phyloP scores from a whole-genome alignment of 371 early-diverging fungal species.

The Lichtheimia corymbifera region DNA sequence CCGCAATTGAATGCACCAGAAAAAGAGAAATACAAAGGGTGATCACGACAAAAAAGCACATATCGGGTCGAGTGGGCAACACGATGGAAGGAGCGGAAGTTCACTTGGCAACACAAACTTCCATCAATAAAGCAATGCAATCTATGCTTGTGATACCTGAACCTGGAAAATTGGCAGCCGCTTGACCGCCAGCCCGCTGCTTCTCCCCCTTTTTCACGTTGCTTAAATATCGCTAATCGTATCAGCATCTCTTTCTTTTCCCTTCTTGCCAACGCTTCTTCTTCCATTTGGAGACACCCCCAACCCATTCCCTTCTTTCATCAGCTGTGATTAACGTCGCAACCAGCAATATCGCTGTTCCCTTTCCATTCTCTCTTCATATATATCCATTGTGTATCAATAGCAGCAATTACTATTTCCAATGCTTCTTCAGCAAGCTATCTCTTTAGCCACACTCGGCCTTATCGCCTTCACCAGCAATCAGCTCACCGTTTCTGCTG shows the following conservation, averaged over 20 bases:
- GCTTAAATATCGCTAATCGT: too few species aligned
- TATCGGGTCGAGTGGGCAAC: conserved; percentile 11
- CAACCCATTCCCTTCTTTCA: conserved; percentile 20
- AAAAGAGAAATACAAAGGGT: too few species aligned
- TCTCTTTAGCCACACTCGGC: conserved; percentile 23
- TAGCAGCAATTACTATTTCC: conserved; percentile 3
- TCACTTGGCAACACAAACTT: conserved; percentile 16
- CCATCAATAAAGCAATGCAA: conserved; percentile 23
- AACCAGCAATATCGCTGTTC: conserved; percentile 6
- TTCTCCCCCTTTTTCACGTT: conserved; percentile 5
- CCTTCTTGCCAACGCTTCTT: conserved; percentile 9
- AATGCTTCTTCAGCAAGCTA: conserved; percentile 16
- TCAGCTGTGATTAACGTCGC: not conserved
- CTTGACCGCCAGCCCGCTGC: conserved; percentile 2
- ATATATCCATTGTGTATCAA: conserved; percentile 10
- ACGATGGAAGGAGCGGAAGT: conserved; percentile 22
- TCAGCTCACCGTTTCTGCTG: conserved; percentile 3
- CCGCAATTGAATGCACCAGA: too few species aligned
- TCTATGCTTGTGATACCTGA: conserved; percentile 23
- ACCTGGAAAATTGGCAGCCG: conserved; percentile 7
- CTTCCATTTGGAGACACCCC: conserved; percentile 8
- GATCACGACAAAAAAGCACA: conserved; percentile 18
- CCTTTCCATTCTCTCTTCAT: conserved; percentile 10
- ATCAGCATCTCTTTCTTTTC: conserved; percentile 2
- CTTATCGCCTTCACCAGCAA: conserved; percentile 15